Evolutionary conservation across 75 land plant genomes (phyloP), one percentile per base, ranked within the genome.

Genomic region (Pseudotsuga menziesii): DNA sequence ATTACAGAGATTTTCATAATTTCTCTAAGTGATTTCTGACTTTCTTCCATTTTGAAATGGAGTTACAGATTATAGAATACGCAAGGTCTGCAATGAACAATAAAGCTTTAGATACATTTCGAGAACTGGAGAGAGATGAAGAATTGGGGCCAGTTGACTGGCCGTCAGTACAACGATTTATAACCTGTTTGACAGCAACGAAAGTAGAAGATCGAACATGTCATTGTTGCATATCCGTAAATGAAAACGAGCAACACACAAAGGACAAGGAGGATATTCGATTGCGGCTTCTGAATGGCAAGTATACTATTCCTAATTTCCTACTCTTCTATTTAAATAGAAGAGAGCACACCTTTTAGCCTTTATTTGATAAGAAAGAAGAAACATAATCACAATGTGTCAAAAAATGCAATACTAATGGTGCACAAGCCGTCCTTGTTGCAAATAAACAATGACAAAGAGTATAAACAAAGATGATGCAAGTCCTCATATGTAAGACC

Each of bases 111-210:
- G 93, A 88, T 78, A 89, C 98, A 41, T 97, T 92, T 84, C 90
- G 80, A 64, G 95, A 48, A 8, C 54, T 48, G 69, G 88, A 89
- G 41, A 95, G 94, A 74, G 99, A 94, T 83, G 95, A 97, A 58
- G 98, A 95, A 78, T 76, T 97, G 6, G 99, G 99, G 32, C 99
- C 99, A 66, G 88, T 90, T 77, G 99, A 94, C 74, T 94, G 99
- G 99, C 84, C 81, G 14, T 92, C 93, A 22, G 92, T 97, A 2
- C 32, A 85, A 80, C 74, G 1, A 48, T 89, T 86, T 78, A 91
- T 94, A 23, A 82, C 84, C 71, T 86, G 96, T 78, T 85, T 97
- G 78, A 73, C 78, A 76, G 56, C 88, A 56, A n/a, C 82, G 72
- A 89, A 89, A 29, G 90, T 86, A 23, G 90, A 80, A 67, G 85